These are phyloP conservation scores for Pelargonium citronellum DNA, from an alignment of 441 rosid species.

Conservation along the genomic window DNA sequence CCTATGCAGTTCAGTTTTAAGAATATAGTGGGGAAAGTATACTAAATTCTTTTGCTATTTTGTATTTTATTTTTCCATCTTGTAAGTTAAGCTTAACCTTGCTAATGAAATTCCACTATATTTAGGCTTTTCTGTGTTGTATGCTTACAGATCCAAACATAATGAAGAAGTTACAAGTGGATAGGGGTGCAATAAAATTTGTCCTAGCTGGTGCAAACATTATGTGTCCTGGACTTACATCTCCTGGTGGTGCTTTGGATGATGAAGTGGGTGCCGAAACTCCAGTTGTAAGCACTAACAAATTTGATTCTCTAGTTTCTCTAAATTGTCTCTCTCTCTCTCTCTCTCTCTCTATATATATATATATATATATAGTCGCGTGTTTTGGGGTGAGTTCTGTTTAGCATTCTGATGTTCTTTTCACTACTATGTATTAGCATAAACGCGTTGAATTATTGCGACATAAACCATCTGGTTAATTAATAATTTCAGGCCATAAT, in stretches of 20 bases:
- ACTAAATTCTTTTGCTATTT: background rate
- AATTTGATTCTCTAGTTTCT: background rate
- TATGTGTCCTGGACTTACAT: conserved; percentile 99
- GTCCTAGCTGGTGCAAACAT: conserved; percentile 97
- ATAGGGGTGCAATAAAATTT: conserved; percentile 89
- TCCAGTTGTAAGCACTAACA: conserved; percentile 62
- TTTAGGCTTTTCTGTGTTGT: conserved; percentile 10
- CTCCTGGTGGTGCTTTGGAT: conserved; percentile 91
- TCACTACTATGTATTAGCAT: background rate
- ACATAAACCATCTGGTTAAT: conserved; percentile 15
- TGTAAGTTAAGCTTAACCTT: conserved; percentile 6
- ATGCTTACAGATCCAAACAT: conserved; percentile 66
- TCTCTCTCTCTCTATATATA: too few relatives aligned
- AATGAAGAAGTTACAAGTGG: conserved; percentile 93
- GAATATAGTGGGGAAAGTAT: background rate
- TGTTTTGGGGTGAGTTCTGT: background rate
- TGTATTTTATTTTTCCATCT: conserved; percentile 2
- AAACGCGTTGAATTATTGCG: background rate
- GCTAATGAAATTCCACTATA: background rate
- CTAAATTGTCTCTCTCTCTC: background rate
- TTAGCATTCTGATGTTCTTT: background rate
- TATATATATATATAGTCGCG: background rate
- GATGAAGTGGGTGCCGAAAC: conserved; percentile 82
- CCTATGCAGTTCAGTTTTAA: background rate
- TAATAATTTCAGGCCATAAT: conserved; percentile 65